Evolutionary conservation across 495 filamentous ascomycete genomes (phyloP), one percentile per base, ranked within the genome.

Genomic region (Trichocladium uniseriatum): DNA sequence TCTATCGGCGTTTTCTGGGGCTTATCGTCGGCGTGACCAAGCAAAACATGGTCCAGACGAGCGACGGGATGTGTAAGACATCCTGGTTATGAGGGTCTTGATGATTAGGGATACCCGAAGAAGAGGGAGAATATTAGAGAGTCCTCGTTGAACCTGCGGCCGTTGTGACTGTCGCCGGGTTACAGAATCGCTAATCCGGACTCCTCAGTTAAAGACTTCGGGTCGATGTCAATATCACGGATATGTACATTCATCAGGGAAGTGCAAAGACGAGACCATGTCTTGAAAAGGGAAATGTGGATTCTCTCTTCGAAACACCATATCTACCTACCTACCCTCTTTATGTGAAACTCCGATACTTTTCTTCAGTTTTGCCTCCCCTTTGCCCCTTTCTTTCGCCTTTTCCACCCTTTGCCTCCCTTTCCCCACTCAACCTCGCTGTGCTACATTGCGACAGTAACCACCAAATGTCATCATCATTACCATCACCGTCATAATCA

Each of bases 81-180:
- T 44, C 13, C 13, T 51, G 10, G 1, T 40, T 15, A 29, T 21
- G 32, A 45, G 5, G n/a, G 18, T 45, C 49, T 51, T 38, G 49
- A 45, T 45, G 49, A 45, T 32, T 46, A 46, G 28, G 49, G 42
- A 45, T 45, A 45, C 42, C 49, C 49, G 36, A 29, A 40, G 38
- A 36, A 41, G 38, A 22, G 43, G 36, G 21, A 45, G 24, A 36
- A 27, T 45, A 24, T 11, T 44, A 22, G 19, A 45, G 2, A 22
- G 32, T 43, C 6, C 11, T 22, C 11, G 40, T 13, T 2, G 7
- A 6, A 18, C 5, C 14, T 48, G 11, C 18, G 3, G 2, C 7
- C 21, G 37, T 10, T 38, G 16, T 10, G 7, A 20, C 35, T 19
- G 15, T 9, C 4, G 3, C 35, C 18, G 15, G n/a, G n/a, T n/a